Conservation (phyloP, 805 yeast species). For the Dipodascopsis tothii region DNA sequence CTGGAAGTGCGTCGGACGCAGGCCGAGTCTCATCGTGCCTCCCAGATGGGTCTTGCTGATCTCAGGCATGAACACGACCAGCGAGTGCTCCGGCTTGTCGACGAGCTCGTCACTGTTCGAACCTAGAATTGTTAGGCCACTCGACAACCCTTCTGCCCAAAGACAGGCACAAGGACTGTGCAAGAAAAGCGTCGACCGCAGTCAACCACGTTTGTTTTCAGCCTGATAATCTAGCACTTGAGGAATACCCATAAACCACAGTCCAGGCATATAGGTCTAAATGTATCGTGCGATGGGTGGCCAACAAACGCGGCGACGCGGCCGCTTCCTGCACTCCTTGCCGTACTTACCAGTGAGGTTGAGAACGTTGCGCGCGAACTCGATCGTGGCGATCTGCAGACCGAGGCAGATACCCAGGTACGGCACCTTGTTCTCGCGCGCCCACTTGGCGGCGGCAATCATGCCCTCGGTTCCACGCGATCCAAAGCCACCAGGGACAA, state of each 20-base stretch:
- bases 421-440: slow-evolving; percentile 92
- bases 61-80: slow-evolving; percentile 97
- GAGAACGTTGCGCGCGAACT: slow-evolving; percentile 73
- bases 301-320: slow-evolving; percentile 1
- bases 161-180: neutral
- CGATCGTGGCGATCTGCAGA: slow-evolving; percentile 93
- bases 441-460: slow-evolving; percentile 95
- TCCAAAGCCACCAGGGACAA: slow-evolving; percentile 99
- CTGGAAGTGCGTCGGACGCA: slow-evolving; percentile 80
- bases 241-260: slow-evolving; percentile 18
- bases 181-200: neutral
- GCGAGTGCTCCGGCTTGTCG: slow-evolving; percentile 54
- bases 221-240: slow-evolving; percentile 16
- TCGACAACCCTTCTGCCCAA: neutral
- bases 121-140: slow-evolving; percentile 5
- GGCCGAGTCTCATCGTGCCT: slow-evolving; percentile 97
- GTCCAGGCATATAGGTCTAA: slow-evolving; percentile 9
- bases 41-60: slow-evolving; percentile 92
- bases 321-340: neutral
- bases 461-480: slow-evolving; percentile 96
- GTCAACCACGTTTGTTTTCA: no score
- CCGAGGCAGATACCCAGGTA: slow-evolving; percentile 96
- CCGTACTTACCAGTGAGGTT: slow-evolving; percentile 63
- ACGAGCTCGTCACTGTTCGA: slow-evolving; percentile 23
- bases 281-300: slow-evolving; percentile 21